phyloP scores from a whole-genome alignment of 257 asterid species.

The Fraxinus excelsior region DNA sequence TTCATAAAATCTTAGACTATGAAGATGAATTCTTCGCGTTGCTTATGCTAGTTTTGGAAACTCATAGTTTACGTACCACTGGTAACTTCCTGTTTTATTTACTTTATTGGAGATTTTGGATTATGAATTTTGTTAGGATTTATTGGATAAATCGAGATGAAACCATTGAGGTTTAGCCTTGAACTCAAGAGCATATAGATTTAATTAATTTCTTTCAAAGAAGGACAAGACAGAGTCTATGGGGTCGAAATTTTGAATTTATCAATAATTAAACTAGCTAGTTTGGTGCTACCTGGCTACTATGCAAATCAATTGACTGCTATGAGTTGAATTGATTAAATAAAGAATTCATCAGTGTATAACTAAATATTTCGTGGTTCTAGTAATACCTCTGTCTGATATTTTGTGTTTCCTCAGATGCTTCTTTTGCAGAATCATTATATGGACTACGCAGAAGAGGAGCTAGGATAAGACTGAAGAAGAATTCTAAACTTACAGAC shows the following conservation, averaged over 20 bases:
- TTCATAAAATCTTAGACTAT: conserved; percentile 87
- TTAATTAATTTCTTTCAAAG: no score
- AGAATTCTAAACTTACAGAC: conserved; percentile 31
- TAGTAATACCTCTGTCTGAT: conserved; percentile 27
- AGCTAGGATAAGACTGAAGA: conserved; percentile 55
- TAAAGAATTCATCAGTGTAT: neutral
- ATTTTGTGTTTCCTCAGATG: conserved; percentile 52
- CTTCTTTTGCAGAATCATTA: conserved; percentile 93
- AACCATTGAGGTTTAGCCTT: neutral
- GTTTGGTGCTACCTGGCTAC: neutral
- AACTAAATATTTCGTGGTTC: conserved; percentile 12
- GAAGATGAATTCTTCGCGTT: conserved; percentile 92
- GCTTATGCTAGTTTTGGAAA: conserved; percentile 91
- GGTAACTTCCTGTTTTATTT: conserved; percentile 37
- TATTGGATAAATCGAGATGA: conserved; percentile 15
- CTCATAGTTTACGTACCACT: conserved; percentile 90
- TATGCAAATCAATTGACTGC: neutral
- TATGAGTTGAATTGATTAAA: neutral
- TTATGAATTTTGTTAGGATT: neutral
- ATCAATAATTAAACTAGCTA: neutral
- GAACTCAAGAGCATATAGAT: neutral
- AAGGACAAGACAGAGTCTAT: neutral
- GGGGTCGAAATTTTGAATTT: neutral
- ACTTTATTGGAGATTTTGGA: conserved; percentile 7
- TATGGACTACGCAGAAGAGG: conserved; percentile 89